These are phyloP conservation scores for Penstemon eatonii DNA, from an alignment of 257 asterid genomes.

Conservation along the genomic window DNA sequence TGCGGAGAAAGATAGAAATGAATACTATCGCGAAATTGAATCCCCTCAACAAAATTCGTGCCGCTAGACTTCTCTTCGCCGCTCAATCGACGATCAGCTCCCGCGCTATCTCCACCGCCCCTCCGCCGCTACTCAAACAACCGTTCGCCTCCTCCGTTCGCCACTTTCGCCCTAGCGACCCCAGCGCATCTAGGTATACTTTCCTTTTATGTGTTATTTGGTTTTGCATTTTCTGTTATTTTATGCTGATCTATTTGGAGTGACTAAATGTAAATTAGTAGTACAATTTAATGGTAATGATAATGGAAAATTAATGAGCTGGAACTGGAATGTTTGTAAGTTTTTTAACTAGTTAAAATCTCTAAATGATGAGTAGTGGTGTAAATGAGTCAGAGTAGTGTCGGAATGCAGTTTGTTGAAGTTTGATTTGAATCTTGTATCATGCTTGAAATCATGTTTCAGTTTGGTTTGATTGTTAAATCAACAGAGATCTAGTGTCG, in stretches of 20 bases:
- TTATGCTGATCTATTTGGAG: background rate
- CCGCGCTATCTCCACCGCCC: slow-evolving; percentile 59
- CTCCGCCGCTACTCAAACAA: slow-evolving; percentile 47
- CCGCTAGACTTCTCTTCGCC: slow-evolving; percentile 36
- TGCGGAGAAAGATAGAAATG: slow-evolving; percentile 33
- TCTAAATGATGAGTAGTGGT: too few species aligned
- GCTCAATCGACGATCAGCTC: slow-evolving; percentile 34
- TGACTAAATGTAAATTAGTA: too few species aligned
- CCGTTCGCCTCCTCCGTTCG: slow-evolving; percentile 52
- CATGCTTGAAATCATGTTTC: too few species aligned
- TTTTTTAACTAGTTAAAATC: too few species aligned
- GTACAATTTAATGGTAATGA: too few species aligned
- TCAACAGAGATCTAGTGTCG: too few species aligned
- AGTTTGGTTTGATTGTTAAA: too few species aligned
- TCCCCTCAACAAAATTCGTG: slow-evolving; percentile 43
- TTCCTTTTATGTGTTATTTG: background rate
- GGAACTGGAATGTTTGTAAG: too few species aligned
- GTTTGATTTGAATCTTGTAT: too few species aligned
- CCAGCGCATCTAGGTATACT: slow-evolving; percentile 42
- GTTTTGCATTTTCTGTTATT: background rate
- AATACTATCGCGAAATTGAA: slow-evolving; percentile 44
- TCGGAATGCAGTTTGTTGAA: too few species aligned
- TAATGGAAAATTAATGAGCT: too few species aligned
- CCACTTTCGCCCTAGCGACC: slow-evolving; percentile 63
- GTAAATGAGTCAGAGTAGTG: too few species aligned